These are phyloP conservation scores for Stylosanthes scabra DNA, from an alignment of 331 rosid species.

Conservation along the genomic window DNA sequence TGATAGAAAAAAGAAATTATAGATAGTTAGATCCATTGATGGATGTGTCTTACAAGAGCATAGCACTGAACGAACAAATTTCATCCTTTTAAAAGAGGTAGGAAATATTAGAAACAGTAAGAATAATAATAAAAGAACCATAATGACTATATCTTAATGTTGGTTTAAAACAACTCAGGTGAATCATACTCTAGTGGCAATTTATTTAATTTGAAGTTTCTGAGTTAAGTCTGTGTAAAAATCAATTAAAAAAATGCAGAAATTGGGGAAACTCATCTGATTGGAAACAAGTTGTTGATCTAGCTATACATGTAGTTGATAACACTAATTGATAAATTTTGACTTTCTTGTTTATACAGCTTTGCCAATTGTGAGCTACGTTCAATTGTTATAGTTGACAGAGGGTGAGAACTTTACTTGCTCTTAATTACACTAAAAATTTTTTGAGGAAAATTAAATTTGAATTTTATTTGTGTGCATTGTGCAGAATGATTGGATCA, in stretches of 20 bases:
- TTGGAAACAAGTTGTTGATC: slow-evolving; percentile 6
- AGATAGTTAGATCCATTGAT: slow-evolving; percentile 3
- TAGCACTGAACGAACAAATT: background rate
- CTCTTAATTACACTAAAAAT: background rate
- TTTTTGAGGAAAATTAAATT: slow-evolving; percentile 19
- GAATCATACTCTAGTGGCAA: background rate
- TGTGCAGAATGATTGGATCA: slow-evolving; percentile 69
- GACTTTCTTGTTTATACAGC: slow-evolving; percentile 52
- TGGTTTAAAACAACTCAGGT: background rate
- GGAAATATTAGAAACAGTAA: background rate
- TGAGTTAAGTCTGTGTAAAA: background rate
- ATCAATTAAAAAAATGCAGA: background rate
- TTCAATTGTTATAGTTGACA: slow-evolving; percentile 73
- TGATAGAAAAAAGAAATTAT: slow-evolving; percentile 11
- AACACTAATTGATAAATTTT: slow-evolving; percentile 29
- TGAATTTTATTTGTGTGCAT: background rate
- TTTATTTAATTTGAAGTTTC: slow-evolving; percentile 2
- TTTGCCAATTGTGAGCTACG: slow-evolving; percentile 88
- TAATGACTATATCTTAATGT: background rate
- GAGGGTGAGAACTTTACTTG: slow-evolving; percentile 55
- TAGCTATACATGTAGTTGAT: background rate
- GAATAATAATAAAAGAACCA: background rate
- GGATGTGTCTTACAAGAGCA: slow-evolving; percentile 10
- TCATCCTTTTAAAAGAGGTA: slow-evolving; percentile 7
- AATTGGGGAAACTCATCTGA: background rate